A percentile compares a stretch with the other conserved stretches of the same genome.
Conservation (phyloP, 2,329 filamentous ascomycete species). For the Tolypocladium sp. region DNA sequence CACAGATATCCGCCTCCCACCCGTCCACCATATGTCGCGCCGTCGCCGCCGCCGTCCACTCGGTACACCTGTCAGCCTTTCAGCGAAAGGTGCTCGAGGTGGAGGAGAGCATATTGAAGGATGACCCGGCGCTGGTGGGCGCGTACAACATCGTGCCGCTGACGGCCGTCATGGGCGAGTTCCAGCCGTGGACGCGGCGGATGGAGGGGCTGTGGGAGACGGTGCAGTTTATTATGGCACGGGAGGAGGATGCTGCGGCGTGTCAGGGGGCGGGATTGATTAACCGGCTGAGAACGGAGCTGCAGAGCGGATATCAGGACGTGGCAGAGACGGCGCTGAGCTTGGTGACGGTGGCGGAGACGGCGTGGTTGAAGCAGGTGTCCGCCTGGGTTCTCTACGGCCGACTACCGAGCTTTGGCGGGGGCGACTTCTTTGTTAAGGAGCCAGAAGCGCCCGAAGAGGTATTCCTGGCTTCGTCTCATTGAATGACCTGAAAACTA, state of each 20-base stretch:
- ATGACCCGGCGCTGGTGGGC: conserved; percentile 73
- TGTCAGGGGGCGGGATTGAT: conserved; percentile 68
- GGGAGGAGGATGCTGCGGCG: conserved; percentile 20
- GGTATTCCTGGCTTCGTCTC: conserved; percentile 16
- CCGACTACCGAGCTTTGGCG: conserved; percentile 66
- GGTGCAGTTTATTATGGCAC: conserved; percentile 54
- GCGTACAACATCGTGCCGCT: conserved; percentile 91
- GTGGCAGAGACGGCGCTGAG: conserved; percentile 68
- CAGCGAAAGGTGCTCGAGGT: conserved; percentile 78
- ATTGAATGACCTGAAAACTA: background rate
- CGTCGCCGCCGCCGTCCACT: conserved; percentile 68
- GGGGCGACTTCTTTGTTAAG: conserved; percentile 80
- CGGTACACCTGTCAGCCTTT: conserved; percentile 69
- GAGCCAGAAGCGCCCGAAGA: conserved; percentile 32
- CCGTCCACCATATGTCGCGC: conserved; percentile 78
- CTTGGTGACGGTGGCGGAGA: conserved; percentile 71
- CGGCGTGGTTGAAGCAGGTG: conserved; percentile 83
- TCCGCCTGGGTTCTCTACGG: conserved; percentile 90
- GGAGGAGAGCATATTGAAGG: conserved; percentile 66
- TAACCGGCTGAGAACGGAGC: conserved; percentile 62
- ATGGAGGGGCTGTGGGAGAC: conserved; percentile 82
- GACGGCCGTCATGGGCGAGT: conserved; percentile 74
- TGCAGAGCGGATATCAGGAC: conserved; percentile 82
- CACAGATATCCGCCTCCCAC: conserved; percentile 60
- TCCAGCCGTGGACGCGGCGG: conserved; percentile 75